Evolutionary conservation across 495 filamentous ascomycete genomes (phyloP).

Genomic region (Annulohypoxylon moriforme): DNA sequence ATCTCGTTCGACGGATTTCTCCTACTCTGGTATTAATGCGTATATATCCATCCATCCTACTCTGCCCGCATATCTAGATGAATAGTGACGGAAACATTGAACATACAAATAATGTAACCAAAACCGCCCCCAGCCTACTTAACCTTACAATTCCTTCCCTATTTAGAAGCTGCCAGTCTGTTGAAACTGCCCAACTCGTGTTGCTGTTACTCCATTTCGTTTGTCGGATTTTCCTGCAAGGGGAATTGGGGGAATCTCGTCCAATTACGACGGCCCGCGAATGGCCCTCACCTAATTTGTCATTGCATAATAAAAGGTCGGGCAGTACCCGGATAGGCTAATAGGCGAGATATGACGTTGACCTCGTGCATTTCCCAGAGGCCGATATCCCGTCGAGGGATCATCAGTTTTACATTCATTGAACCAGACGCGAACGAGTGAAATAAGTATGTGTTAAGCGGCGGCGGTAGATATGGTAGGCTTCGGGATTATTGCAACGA

Average conservation of each 20-base stretch:
- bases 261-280: constrained; percentile 22
- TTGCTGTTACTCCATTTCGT: constrained; percentile 14
- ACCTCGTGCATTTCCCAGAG: background rate
- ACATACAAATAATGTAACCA: background rate
- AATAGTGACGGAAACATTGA: constrained; percentile 8
- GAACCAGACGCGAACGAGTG: background rate
- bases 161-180: constrained; percentile 21
- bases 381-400: background rate
- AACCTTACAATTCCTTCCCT: constrained; percentile 20
- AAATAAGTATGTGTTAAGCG: background rate
- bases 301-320: constrained; percentile 20
- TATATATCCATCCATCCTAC: background rate
- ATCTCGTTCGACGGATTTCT: constrained; percentile 7
- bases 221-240: constrained; percentile 34
- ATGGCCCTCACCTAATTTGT: constrained; percentile 23
- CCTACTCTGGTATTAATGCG: background rate
- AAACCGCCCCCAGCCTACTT: background rate
- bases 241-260: constrained; percentile 21
- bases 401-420: background rate
- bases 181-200: constrained; percentile 11
- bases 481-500: background rate
- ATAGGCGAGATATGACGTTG: constrained; percentile 12
- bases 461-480: background rate
- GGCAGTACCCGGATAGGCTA: constrained; percentile 22
- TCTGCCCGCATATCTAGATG: background rate